Percentiles rank a stretch among this genome's conserved stretches.
Conservation (phyloP, 2,329 filamentous ascomycete species). For the Lecanicillium sp. region DNA sequence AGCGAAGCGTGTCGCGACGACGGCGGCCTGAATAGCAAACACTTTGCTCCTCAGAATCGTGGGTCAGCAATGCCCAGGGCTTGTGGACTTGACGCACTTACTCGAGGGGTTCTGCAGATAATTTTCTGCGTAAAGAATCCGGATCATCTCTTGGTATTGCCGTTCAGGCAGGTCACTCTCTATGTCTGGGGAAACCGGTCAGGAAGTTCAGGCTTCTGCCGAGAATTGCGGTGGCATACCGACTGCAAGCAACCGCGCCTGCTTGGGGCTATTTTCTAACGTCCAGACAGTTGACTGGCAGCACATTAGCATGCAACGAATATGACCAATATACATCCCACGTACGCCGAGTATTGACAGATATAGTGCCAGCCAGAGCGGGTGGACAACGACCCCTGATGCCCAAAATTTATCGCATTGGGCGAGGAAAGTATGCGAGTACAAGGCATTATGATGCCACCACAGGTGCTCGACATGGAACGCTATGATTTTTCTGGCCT, state of each 20-base stretch:
- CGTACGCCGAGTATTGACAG: slow-evolving; percentile 14
- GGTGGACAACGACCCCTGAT: slow-evolving; percentile 14
- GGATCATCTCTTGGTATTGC: slow-evolving; percentile 23
- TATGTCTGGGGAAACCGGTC: background rate
- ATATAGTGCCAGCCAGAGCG: slow-evolving; percentile 20
- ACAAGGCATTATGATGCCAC: slow-evolving; percentile 21
- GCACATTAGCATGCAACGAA: background rate
- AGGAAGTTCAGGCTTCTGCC: too few relatives aligned
- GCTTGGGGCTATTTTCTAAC: slow-evolving; percentile 14
- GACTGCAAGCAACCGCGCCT: slow-evolving; percentile 1
- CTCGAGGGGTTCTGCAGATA: slow-evolving; percentile 20
- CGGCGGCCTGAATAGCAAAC: slow-evolving; percentile 26
- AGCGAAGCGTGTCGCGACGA: slow-evolving; percentile 27
- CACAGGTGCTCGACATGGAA: slow-evolving; percentile 17
- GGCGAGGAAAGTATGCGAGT: slow-evolving; percentile 15
- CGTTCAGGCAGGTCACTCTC: slow-evolving; percentile 10
- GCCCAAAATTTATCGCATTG: slow-evolving; percentile 17
- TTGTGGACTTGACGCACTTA: background rate
- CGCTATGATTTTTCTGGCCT: slow-evolving; percentile 14
- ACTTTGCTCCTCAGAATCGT: slow-evolving; percentile 8
- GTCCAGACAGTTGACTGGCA: slow-evolving; percentile 11
- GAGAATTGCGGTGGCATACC: background rate
- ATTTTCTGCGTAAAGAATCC: slow-evolving; percentile 21
- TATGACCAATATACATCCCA: background rate
- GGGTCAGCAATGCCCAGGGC: too few relatives aligned